Conservation (phyloP, 2,329 filamentous ascomycete genomes). For the Fusarium guadeloupense region DNA sequence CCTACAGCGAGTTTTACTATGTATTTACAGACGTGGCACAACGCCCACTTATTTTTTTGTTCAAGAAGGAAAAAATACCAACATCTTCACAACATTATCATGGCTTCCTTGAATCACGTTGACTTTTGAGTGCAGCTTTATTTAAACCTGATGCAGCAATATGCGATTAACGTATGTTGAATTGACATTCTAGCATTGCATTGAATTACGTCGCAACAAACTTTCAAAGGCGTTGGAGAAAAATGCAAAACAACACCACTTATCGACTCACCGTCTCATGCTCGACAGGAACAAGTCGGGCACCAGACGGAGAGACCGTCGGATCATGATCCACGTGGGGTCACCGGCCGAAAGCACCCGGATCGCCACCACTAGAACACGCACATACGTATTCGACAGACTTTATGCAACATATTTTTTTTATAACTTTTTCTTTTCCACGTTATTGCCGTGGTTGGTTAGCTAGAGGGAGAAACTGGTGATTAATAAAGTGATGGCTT, state of each 20-base stretch:
- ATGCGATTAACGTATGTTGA: not conserved
- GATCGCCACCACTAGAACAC: not conserved
- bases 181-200: not conserved
- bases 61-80: slow-evolving; percentile 11
- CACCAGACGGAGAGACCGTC: slow-evolving; percentile 14
- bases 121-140: slow-evolving; percentile 7
- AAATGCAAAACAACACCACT: slow-evolving; percentile 17
- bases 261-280: slow-evolving; percentile 13
- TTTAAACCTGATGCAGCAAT: not conserved
- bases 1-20: slow-evolving; percentile 25
- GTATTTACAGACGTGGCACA: slow-evolving; percentile 20
- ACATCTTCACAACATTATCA: slow-evolving; percentile 11
- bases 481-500: not conserved
- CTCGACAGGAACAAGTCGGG: not conserved
- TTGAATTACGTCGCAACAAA: slow-evolving; percentile 3
- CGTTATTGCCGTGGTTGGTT: slow-evolving; percentile 18
- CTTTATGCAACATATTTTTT: too few relatives aligned
- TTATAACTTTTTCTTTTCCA: slow-evolving; percentile 2
- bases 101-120: not conserved
- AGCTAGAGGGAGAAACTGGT: not conserved
- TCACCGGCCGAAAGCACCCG: slow-evolving; percentile 14
- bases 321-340: slow-evolving; percentile 30
- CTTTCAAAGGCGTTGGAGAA: not conserved
- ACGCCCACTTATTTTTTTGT: slow-evolving; percentile 4
- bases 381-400: too few relatives aligned